A percentile compares a stretch with the other conserved stretches of the same genome.
Conservation (phyloP, 139 green algal genomes). For the Choricystis sp. region DNA sequence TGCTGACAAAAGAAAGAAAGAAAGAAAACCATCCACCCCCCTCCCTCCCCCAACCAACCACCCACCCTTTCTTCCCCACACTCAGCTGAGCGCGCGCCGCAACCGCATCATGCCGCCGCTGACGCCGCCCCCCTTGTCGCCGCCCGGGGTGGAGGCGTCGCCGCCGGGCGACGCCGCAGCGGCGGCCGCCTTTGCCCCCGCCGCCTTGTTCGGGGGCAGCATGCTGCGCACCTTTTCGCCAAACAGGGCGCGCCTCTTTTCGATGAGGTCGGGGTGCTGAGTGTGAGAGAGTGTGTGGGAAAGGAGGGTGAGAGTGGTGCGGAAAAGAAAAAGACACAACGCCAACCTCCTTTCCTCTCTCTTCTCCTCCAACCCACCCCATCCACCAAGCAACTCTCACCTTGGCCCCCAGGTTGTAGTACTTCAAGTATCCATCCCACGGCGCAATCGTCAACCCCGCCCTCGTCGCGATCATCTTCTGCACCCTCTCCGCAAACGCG, state of each 20-base stretch:
- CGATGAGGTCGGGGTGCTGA: conserved; percentile 60
- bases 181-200: neutral
- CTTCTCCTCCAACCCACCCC: neutral
- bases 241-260: conserved; percentile 58
- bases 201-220: neutral
- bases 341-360: neutral
- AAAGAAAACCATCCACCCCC: too few relatives aligned
- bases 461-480: conserved; percentile 58
- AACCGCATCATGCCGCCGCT: neutral
- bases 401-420: conserved; percentile 85
- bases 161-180: too few relatives aligned
- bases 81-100: neutral
- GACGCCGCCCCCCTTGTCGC: neutral
- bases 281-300: neutral
- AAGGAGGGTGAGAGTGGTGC: too few relatives aligned
- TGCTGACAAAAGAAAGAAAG: too few relatives aligned
- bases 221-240: conserved; percentile 16
- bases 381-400: conserved; percentile 2
- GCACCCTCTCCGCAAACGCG: conserved; percentile 75
- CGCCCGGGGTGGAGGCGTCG: too few relatives aligned
- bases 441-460: conserved; percentile 61
- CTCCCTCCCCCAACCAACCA: neutral
- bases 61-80: neutral
- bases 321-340: neutral
- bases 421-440: conserved; percentile 98